Evolutionary conservation across 345 rosid genomes (phyloP).

Genomic region (Abelmoschus esculentus): DNA sequence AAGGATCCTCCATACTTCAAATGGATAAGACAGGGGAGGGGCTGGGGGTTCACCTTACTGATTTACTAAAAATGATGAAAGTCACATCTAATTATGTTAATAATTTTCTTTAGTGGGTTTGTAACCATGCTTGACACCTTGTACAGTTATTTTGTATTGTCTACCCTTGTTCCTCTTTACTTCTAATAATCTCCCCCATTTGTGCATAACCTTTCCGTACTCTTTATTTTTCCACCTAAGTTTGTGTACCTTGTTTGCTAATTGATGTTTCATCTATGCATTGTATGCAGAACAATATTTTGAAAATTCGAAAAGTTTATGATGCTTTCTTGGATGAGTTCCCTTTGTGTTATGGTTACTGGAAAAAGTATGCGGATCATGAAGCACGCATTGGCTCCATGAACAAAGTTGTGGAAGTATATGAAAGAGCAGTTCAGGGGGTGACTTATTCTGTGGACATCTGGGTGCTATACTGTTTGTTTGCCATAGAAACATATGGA

Average conservation of each 20-base stretch:
- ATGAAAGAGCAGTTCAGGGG: conserved; percentile 82
- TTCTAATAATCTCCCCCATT: background rate
- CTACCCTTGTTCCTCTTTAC: background rate
- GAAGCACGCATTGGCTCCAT: conserved; percentile 78
- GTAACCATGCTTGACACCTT: background rate
- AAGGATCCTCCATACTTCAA: background rate
- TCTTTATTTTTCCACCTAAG: background rate
- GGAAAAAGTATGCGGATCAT: conserved; percentile 98
- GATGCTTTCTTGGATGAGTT: conserved; percentile 91
- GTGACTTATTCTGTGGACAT: conserved; percentile 98
- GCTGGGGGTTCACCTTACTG: background rate
- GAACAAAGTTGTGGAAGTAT: conserved; percentile 96
- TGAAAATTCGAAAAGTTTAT: conserved; percentile 75
- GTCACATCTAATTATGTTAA: background rate
- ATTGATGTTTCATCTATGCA: conserved; percentile 16
- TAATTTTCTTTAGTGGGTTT: background rate
- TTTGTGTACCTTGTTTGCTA: background rate
- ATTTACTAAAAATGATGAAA: background rate
- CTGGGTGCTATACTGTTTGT: conserved; percentile 86
- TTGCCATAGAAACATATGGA: conserved; percentile 74
- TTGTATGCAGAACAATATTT: conserved; percentile 61
- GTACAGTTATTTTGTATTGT: background rate
- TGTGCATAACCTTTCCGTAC: background rate
- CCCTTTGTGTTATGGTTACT: conserved; percentile 94
- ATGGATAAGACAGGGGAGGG: background rate